A percentile compares a stretch with the other conserved stretches of the same genome.
These are phyloP conservation scores for Lathyrus aphaca DNA, from an alignment of 306 rosid genomes.

Conservation along the genomic window DNA sequence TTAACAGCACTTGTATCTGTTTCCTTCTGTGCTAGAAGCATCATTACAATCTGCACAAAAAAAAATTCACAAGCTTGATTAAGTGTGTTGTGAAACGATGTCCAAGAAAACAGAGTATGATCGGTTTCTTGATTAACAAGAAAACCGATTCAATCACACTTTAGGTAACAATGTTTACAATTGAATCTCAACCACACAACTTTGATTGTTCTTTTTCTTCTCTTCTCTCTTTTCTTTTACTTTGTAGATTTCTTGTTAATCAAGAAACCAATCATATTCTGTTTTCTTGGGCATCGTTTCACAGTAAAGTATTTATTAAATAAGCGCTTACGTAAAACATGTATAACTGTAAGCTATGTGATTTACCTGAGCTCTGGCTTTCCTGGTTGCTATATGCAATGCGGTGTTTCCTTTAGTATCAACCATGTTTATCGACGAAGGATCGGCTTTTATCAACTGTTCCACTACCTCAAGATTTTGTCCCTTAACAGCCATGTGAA, in stretches of 20 bases:
- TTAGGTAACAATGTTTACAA: too few species aligned
- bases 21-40: conserved; percentile 61
- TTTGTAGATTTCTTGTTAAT: too few species aligned
- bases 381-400: conserved; percentile 86
- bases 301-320: too few species aligned
- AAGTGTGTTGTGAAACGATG: neutral
- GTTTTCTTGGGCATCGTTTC: too few species aligned
- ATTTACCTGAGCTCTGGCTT: conserved; percentile 78
- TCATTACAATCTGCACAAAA: conserved; percentile 70
- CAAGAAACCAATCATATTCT: too few species aligned
- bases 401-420: conserved; percentile 81
- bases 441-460: conserved; percentile 66
- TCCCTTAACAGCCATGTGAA: conserved; percentile 97
- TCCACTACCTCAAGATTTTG: conserved; percentile 76
- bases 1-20: conserved; percentile 58
- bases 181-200: too few species aligned
- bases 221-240: too few species aligned
- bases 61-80: conserved; percentile 3
- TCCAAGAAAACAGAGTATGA: too few species aligned
- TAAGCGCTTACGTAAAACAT: neutral
- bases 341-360: neutral
- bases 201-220: too few species aligned
- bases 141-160: too few species aligned
- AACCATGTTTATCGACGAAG: conserved; percentile 64
- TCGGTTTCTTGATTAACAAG: too few species aligned